A percentile compares a stretch with the other conserved stretches of the same genome.
Conservation (phyloP, 2,329 filamentous ascomycete genomes). For the Venturia nashicola region DNA sequence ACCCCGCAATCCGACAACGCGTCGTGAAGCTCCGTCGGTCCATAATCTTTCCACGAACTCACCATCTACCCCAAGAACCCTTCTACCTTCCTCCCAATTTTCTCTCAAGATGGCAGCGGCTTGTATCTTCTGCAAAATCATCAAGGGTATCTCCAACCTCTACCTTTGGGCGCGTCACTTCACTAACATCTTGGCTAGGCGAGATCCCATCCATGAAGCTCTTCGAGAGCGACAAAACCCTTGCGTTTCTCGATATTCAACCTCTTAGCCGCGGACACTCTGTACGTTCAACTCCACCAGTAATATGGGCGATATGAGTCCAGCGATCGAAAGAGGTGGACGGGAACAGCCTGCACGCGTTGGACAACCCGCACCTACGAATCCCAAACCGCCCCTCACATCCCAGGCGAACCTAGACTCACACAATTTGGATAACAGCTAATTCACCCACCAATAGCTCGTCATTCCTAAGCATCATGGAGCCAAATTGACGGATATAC, state of each 20-base stretch:
- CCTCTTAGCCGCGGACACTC: conserved; percentile 81
- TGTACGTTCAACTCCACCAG: conserved; percentile 37
- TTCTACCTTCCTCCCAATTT: background rate
- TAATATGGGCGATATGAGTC: background rate
- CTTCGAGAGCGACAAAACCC: conserved; percentile 83
- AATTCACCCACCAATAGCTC: conserved; percentile 44
- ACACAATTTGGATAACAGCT: background rate
- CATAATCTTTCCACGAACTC: background rate
- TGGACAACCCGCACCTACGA: background rate
- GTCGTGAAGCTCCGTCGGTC: background rate
- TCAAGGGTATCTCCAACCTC: conserved; percentile 56
- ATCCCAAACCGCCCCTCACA: too few species aligned
- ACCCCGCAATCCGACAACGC: background rate
- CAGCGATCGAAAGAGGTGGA: background rate
- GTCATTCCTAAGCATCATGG: conserved; percentile 95
- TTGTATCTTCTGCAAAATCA: conserved; percentile 97
- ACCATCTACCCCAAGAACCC: background rate
- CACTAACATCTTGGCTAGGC: conserved; percentile 39
- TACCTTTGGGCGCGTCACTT: conserved; percentile 7
- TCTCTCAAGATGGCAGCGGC: conserved; percentile 33
- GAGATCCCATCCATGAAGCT: conserved; percentile 96
- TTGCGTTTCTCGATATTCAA: conserved; percentile 94
- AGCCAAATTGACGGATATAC: conserved; percentile 81
- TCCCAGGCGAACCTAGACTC: too few species aligned
- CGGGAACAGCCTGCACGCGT: background rate